Percentiles rank a stretch among this genome's conserved stretches.
Conservation (phyloP, 1,139 yeast genomes). For the Diutina scorzettiae region DNA sequence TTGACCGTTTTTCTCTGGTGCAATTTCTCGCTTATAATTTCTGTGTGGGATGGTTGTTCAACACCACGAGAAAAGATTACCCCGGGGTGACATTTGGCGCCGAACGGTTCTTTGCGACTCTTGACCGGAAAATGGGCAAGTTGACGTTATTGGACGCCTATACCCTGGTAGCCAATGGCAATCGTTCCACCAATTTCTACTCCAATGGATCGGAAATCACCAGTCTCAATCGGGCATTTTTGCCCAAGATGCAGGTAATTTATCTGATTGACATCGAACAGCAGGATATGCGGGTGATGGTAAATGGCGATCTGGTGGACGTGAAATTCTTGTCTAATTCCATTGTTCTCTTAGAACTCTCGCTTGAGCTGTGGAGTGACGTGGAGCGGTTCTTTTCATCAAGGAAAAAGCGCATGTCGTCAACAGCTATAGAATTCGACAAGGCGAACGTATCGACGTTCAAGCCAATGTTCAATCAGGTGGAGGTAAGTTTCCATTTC, state of each 20-base stretch:
- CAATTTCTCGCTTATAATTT: slow-evolving; percentile 54
- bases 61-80: slow-evolving; percentile 26
- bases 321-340: slow-evolving; percentile 48
- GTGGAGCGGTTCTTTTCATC: slow-evolving; percentile 27
- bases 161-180: slow-evolving; percentile 54
- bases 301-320: slow-evolving; percentile 59
- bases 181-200: slow-evolving; percentile 37
- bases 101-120: slow-evolving; percentile 52
- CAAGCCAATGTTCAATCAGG: slow-evolving; percentile 26
- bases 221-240: slow-evolving; percentile 46
- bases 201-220: slow-evolving; percentile 34
- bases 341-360: slow-evolving; percentile 32
- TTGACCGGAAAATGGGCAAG: slow-evolving; percentile 52
- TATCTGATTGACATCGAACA: slow-evolving; percentile 30
- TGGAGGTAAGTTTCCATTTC: slow-evolving; percentile 44
- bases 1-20: slow-evolving; percentile 28
- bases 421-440: slow-evolving; percentile 7
- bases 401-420: slow-evolving; percentile 7
- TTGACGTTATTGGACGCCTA: slow-evolving; percentile 54
- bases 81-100: slow-evolving; percentile 74
- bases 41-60: slow-evolving; percentile 69
- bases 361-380: slow-evolving; percentile 30
- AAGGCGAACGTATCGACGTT: slow-evolving; percentile 9
- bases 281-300: slow-evolving; percentile 23
- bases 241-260: slow-evolving; percentile 54